These are phyloP conservation scores for Amanita molliuscula DNA, from an alignment of 768 basidiomycete genomes.

Conservation along the genomic window DNA sequence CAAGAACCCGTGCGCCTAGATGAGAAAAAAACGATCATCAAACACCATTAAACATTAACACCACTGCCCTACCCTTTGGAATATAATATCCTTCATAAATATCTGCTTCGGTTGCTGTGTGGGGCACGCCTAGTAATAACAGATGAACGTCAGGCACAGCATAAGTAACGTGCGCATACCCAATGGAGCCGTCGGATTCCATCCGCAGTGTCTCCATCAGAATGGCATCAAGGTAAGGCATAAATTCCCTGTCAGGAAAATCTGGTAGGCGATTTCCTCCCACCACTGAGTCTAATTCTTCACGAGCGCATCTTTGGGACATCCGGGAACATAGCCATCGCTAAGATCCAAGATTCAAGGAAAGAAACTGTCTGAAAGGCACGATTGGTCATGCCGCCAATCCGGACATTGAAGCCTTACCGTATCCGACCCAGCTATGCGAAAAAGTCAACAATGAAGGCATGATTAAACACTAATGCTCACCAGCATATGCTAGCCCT, in stretches of 20 bases:
- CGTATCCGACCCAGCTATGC: slow-evolving; percentile 25
- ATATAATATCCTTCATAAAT: slow-evolving; percentile 17
- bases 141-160: neutral
- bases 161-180: slow-evolving; percentile 14
- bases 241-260: slow-evolving; percentile 24
- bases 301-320: slow-evolving; percentile 30
- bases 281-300: slow-evolving; percentile 30
- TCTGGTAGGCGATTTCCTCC: slow-evolving; percentile 30
- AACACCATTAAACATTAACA: too few relatives aligned
- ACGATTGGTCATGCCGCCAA: slow-evolving; percentile 3
- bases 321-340: slow-evolving; percentile 29
- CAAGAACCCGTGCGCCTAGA: slow-evolving; percentile 16
- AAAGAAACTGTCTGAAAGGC: slow-evolving; percentile 12
- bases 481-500: slow-evolving; percentile 30
- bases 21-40: too few relatives aligned
- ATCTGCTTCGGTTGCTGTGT: slow-evolving; percentile 22
- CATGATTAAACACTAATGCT: slow-evolving; percentile 3
- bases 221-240: slow-evolving; percentile 36
- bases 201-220: slow-evolving; percentile 31
- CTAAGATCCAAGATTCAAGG: slow-evolving; percentile 5
- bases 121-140: slow-evolving; percentile 20
- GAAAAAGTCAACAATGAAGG: neutral
- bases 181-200: slow-evolving; percentile 25
- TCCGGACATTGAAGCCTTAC: slow-evolving; percentile 5
- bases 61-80: slow-evolving; percentile 12